Evolutionary conservation across 75 land plant genomes (phyloP).

Genomic region (Cupressus sempervirens): DNA sequence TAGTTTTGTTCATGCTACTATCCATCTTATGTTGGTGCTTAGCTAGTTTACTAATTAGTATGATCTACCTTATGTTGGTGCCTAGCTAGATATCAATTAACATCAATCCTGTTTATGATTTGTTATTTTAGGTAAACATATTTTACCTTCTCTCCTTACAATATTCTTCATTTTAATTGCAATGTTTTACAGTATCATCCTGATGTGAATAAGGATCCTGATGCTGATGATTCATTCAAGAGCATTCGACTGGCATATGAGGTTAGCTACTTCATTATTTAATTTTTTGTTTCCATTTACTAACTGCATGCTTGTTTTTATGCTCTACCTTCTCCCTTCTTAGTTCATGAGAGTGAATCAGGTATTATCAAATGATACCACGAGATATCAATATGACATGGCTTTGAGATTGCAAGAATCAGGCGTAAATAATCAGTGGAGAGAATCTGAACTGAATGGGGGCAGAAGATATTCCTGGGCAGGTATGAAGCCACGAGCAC

Average conservation of each 20-base stretch:
- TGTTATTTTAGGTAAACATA: neutral
- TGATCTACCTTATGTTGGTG: neutral
- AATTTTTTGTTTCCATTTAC: neutral
- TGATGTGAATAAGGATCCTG: constrained; percentile 72
- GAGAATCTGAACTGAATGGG: constrained; percentile 31
- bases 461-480: constrained; percentile 34
- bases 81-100: neutral
- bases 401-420: constrained; percentile 29
- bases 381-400: constrained; percentile 51
- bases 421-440: constrained; percentile 14
- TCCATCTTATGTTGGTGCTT: neutral
- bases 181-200: constrained; percentile 72
- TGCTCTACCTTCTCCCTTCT: neutral
- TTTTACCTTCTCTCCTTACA: neutral
- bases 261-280: constrained; percentile 31
- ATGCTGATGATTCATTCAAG: constrained; percentile 58
- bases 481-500: constrained; percentile 26
- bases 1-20: neutral
- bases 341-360: constrained; percentile 15
- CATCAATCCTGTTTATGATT: neutral
- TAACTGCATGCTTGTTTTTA: neutral
- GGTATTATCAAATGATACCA: constrained; percentile 61
- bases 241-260: constrained; percentile 75
- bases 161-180: neutral
- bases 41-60: neutral